A percentile compares a stretch with the other conserved stretches of the same genome.
These are phyloP conservation scores for Limtongia smithiae DNA, from an alignment of 805 yeast species.

Conservation along the genomic window DNA sequence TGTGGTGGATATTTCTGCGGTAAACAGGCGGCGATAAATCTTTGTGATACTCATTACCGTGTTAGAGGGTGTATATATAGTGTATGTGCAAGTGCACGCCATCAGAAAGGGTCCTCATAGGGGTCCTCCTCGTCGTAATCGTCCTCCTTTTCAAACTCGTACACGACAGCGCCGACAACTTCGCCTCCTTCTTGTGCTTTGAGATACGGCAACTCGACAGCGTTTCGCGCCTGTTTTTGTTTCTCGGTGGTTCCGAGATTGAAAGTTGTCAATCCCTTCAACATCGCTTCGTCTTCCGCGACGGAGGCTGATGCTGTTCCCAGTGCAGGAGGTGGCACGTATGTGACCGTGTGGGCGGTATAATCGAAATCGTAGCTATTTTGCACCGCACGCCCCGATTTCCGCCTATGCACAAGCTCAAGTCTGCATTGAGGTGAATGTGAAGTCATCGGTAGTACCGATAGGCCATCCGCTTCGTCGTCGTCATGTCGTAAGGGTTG, in stretches of 20 bases:
- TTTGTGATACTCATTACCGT: background rate
- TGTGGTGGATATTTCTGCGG: constrained; percentile 68
- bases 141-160: constrained; percentile 93
- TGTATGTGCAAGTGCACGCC: no score
- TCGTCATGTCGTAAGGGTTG: constrained; percentile 42
- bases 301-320: constrained; percentile 31
- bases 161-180: constrained; percentile 76
- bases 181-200: constrained; percentile 74
- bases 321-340: constrained; percentile 32
- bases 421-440: constrained; percentile 50
- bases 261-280: constrained; percentile 81
- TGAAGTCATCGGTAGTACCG: constrained; percentile 48
- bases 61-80: background rate
- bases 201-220: constrained; percentile 86
- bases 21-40: background rate
- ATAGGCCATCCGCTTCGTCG: constrained; percentile 51
- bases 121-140: constrained; percentile 99
- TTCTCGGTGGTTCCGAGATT: constrained; percentile 70
- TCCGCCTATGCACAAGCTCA: constrained; percentile 64
- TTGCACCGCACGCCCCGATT: constrained; percentile 73
- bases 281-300: constrained; percentile 48
- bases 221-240: constrained; percentile 74
- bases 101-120: constrained; percentile 86
- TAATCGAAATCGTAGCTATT: constrained; percentile 56
- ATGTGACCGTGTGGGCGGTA: constrained; percentile 43